Base-by-base conservation (phyloP, 225 moss, liverwort and hornwort species). In the Lunularia cruciata region DNA sequence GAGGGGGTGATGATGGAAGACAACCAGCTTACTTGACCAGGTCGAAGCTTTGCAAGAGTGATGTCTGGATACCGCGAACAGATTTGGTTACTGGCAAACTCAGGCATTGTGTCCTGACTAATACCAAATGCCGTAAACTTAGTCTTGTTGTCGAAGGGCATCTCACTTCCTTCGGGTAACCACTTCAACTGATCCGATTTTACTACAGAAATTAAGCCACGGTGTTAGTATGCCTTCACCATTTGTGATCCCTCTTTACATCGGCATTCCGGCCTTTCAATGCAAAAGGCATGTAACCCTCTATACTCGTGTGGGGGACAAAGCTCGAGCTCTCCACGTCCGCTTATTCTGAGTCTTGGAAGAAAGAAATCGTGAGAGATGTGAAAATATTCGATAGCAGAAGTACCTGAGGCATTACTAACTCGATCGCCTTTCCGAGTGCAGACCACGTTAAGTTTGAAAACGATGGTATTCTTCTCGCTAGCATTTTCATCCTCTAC, bases 381-480 rank as follows among this genome's bases (percentile, higher is more conserved):
- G 11, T 43, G 13, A 40, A 1, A 2, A 43, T 1, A 10, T 43
- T 43, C 43, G 2, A 43, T 1, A 43, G 16, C 43, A 43, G 11
- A 64, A 67, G 34, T 74, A 98, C 98, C 93, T 85, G 91, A 84
- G 40, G 86, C 83, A 76, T 93, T 93, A 42, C 68, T 71, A 8
- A 93, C 43, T 58, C 85, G 85, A 65, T 88, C 91, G 61, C 85
- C 93, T 72, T 88, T 86, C 39, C 98, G 98, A 60, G 85, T 86
- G 55, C 98, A 98, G 49, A 88, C 86, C 15, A 93, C 88, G 72
- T 93, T 85, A 57, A 98, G 81, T 76, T 98, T 98, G 69, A 93
- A 87, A 69, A 93, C 98, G 54, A 98, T 88, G 26, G 89, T 91
- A 76, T 93, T 98, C 71, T 93, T 98, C 84, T 98, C 98, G 40